Percentiles rank a stretch among this genome's conserved stretches.
Conservation (phyloP, 2,329 filamentous ascomycete species). For the Macroventuria anomochaeta region DNA sequence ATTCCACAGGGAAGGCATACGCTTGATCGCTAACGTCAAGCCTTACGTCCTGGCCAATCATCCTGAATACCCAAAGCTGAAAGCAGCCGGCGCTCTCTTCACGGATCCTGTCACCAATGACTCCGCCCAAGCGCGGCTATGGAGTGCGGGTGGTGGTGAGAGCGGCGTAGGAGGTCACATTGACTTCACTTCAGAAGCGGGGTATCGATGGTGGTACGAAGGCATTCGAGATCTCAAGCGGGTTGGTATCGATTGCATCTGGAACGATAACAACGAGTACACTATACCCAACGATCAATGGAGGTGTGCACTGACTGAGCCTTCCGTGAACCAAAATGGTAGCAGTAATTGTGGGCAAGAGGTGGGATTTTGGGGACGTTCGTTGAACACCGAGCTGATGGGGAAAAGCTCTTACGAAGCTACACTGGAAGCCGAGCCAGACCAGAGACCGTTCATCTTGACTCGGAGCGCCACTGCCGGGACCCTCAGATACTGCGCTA, state of each 20-base stretch:
- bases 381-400: constrained; percentile 73
- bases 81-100: constrained; percentile 68
- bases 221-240: constrained; percentile 68
- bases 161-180: constrained; percentile 74
- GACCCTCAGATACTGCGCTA: constrained; percentile 73
- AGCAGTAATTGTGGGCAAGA: constrained; percentile 52
- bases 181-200: constrained; percentile 72
- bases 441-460: constrained; percentile 69
- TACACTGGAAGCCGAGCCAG: constrained; percentile 63
- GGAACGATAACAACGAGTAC: constrained; percentile 84
- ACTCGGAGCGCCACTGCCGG: constrained; percentile 74
- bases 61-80: constrained; percentile 68
- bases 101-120: constrained; percentile 58
- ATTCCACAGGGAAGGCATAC: constrained; percentile 69
- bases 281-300: constrained; percentile 70
- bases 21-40: constrained; percentile 75
- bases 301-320: constrained; percentile 64
- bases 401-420: constrained; percentile 74
- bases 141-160: constrained; percentile 75
- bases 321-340: constrained; percentile 36
- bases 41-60: constrained; percentile 73
- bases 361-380: constrained; percentile 73
- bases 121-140: constrained; percentile 67
- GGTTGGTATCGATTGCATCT: constrained; percentile 74
- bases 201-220: constrained; percentile 75